Conservation (phyloP, 108 stramenopile species). For the Pseudonitzschia pungens region DNA sequence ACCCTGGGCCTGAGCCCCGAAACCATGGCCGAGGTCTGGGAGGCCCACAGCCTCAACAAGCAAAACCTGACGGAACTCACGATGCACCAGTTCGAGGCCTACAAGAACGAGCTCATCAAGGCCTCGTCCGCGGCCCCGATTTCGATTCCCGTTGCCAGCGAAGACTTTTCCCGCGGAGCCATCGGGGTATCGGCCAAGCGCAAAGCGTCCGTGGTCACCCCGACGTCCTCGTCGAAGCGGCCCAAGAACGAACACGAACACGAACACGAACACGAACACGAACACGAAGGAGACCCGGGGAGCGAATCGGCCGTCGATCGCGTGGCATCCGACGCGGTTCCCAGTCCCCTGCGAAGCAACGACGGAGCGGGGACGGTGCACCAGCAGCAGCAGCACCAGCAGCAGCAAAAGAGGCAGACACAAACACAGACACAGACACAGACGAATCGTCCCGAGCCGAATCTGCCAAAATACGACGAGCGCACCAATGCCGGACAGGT, state of each 20-base stretch:
- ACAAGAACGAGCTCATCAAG: slow-evolving; percentile 45
- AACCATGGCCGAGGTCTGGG: slow-evolving; percentile 71
- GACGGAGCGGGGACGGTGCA: neutral
- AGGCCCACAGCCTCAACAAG: slow-evolving; percentile 68
- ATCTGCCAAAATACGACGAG: slow-evolving; percentile 47
- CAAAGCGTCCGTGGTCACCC: slow-evolving; percentile 44
- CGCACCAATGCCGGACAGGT: slow-evolving; percentile 52
- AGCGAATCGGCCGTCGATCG: slow-evolving; percentile 15
- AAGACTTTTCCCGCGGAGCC: slow-evolving; percentile 12
- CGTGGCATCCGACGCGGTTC: slow-evolving; percentile 11
- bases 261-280: too few relatives aligned
- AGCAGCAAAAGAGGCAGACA: too few relatives aligned
- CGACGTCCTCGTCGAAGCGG: slow-evolving; percentile 38
- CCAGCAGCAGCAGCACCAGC: too few relatives aligned
- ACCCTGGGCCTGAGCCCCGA: slow-evolving; percentile 44
- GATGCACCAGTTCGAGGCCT: slow-evolving; percentile 53
- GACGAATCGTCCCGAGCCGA: neutral
- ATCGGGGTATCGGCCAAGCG: slow-evolving; percentile 12
- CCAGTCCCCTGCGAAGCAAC: neutral
- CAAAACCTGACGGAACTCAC: slow-evolving; percentile 43
- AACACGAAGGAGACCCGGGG: neutral
- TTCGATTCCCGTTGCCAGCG: neutral
- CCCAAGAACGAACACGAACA: too few relatives aligned
- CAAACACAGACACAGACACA: too few relatives aligned
- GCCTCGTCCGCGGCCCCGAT: slow-evolving; percentile 20